phyloP scores from a whole-genome alignment of 441 rosid genomes.

The Raphanus hybrid region DNA sequence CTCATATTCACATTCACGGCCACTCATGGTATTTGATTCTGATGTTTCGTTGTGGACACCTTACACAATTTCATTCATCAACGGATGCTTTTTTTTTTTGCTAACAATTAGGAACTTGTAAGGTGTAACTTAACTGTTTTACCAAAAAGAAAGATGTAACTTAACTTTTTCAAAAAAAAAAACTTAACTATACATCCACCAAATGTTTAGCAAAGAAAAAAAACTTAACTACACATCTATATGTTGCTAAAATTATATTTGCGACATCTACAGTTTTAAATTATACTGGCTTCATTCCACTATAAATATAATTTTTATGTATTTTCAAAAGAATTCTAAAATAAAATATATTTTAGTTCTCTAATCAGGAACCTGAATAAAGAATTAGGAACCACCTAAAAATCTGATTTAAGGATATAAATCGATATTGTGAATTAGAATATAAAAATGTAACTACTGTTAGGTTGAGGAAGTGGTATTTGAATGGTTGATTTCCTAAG shows the following conservation, averaged over 20 bases:
- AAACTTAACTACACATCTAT: neutral
- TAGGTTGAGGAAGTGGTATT: neutral
- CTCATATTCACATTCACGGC: neutral
- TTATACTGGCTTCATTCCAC: neutral
- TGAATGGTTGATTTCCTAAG: neutral
- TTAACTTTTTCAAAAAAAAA: neutral
- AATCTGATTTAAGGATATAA: neutral
- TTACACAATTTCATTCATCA: neutral
- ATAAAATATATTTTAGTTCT: neutral
- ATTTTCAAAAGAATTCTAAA: neutral
- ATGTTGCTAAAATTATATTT: conserved; percentile 1
- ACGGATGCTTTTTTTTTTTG: neutral
- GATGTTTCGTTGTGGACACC: neutral
- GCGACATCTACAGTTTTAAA: neutral
- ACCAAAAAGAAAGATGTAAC: neutral
- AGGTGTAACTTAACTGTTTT: neutral
- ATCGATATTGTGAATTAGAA: neutral
- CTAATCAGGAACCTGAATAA: neutral
- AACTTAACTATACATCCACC: too few relatives aligned
- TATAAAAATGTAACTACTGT: neutral
- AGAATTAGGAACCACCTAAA: neutral
- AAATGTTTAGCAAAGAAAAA: too few relatives aligned
- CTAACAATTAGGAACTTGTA: neutral
- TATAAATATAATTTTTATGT: neutral
- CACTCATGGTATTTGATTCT: neutral